Conservation (phyloP, 176 grass and related monocot genomes). For the Avena atlantica region DNA sequence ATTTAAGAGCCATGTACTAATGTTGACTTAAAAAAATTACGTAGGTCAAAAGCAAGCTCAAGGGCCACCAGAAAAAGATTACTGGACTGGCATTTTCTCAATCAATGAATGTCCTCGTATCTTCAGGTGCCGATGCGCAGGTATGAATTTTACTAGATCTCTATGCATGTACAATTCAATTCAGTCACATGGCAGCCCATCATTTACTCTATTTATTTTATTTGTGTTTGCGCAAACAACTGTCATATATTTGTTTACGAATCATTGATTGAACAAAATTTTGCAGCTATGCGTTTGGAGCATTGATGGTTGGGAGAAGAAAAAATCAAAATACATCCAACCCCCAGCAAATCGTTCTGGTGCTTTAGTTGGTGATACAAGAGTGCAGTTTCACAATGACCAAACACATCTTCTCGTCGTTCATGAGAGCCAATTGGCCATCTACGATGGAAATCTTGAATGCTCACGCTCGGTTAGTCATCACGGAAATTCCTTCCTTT, state of each 20-base stretch:
- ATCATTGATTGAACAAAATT: conserved; percentile 34
- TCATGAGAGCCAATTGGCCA: conserved; percentile 90
- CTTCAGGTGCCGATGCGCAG: conserved; percentile 98
- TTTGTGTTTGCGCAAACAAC: conserved; percentile 1
- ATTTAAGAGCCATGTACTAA: not conserved
- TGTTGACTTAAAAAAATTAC: conserved; percentile 10
- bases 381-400: conserved; percentile 98
- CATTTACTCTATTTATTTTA: not conserved
- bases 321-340: conserved; percentile 90
- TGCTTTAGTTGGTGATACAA: conserved; percentile 87
- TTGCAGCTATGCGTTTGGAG: conserved; percentile 92
- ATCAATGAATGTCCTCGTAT: conserved; percentile 87
- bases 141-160: conserved; percentile 48
- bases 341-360: conserved; percentile 61
- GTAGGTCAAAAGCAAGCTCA: conserved; percentile 96
- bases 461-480: conserved; percentile 76
- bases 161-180: not conserved
- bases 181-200: not conserved
- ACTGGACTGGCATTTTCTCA: conserved; percentile 99
- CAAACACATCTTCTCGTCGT: conserved; percentile 91
- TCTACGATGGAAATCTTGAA: conserved; percentile 93
- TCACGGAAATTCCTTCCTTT: conserved; percentile 16
- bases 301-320: conserved; percentile 98
- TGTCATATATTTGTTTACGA: not conserved
- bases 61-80: conserved; percentile 96